Conservation (phyloP, 306 rosid genomes). For the Ormosia semicastrata region DNA sequence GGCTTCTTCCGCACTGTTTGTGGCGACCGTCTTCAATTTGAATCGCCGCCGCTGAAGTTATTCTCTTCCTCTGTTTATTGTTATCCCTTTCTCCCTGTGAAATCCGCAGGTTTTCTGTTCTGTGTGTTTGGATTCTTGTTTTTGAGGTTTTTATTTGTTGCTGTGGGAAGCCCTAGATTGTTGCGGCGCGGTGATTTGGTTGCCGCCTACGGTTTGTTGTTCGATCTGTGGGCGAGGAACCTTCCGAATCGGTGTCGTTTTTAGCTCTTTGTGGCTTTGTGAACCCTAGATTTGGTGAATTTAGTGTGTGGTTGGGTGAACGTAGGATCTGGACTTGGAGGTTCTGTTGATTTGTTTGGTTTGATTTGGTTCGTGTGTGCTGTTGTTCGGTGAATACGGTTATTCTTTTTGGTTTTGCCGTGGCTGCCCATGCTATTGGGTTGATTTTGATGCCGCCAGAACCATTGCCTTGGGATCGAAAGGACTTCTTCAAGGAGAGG, state of each 20-base stretch:
- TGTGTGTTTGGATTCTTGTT: neutral
- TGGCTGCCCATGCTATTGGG: conserved; percentile 81
- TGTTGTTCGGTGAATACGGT: conserved; percentile 25
- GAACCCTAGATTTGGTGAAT: conserved; percentile 42
- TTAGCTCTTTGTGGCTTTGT: conserved; percentile 4
- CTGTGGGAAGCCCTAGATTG: conserved; percentile 25
- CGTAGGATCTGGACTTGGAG: conserved; percentile 30
- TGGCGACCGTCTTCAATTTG: conserved; percentile 36
- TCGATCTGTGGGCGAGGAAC: conserved; percentile 40
- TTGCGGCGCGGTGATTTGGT: conserved; percentile 31
- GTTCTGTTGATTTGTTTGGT: neutral
- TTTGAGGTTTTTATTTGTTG: neutral
- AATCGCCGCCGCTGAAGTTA: conserved; percentile 29
- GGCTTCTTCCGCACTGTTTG: conserved; percentile 18
- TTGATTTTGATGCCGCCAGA: conserved; percentile 98
- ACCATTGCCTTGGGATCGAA: conserved; percentile 96
- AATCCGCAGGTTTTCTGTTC: neutral
- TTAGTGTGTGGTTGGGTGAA: neutral
- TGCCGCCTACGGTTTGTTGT: conserved; percentile 33
- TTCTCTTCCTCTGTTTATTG: neutral
- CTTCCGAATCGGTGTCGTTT: neutral
- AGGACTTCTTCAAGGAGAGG: conserved; percentile 97
- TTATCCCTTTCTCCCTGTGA: neutral
- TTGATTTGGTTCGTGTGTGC: neutral
- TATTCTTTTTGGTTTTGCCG: neutral